Evolutionary conservation across 495 filamentous ascomycete species (phyloP).

Genomic region (Penicillium canariense): DNA sequence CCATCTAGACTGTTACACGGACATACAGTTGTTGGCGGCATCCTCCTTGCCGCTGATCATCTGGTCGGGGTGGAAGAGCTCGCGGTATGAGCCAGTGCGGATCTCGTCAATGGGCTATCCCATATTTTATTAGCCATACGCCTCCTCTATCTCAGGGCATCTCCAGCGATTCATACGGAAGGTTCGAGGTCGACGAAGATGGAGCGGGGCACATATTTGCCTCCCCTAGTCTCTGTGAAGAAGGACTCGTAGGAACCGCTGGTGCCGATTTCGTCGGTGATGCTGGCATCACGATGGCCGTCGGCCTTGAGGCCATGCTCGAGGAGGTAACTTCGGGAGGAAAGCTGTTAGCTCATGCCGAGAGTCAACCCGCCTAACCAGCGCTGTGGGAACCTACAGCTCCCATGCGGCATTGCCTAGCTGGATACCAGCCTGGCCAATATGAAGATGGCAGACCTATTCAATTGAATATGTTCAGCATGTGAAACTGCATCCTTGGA

Average conservation of each 20-base stretch:
- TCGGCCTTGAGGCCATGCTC: slow-evolving; percentile 84
- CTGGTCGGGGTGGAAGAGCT: slow-evolving; percentile 95
- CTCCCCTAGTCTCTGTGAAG: slow-evolving; percentile 81
- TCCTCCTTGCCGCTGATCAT: slow-evolving; percentile 99
- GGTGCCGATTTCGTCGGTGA: slow-evolving; percentile 55
- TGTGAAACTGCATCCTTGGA: not conserved
- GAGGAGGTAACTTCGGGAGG: slow-evolving; percentile 89
- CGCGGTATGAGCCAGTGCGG: slow-evolving; percentile 92
- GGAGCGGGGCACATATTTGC: slow-evolving; percentile 95
- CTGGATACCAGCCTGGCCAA: slow-evolving; percentile 92
- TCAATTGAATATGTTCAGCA: slow-evolving; percentile 8
- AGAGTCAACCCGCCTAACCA: slow-evolving; percentile 13
- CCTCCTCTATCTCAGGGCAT: no score
- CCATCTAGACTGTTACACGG: no score
- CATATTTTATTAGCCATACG: no score
- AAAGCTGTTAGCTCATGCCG: not conserved
- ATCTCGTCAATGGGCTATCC: slow-evolving; percentile 99
- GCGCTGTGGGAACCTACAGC: slow-evolving; percentile 67
- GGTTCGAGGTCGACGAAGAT: slow-evolving; percentile 99
- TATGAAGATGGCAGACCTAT: slow-evolving; percentile 84
- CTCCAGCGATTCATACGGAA: no score
- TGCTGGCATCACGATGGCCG: slow-evolving; percentile 64
- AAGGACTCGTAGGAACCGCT: slow-evolving; percentile 83
- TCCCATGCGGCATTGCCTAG: slow-evolving; percentile 95
- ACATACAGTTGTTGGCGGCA: slow-evolving; percentile 99